Evolutionary conservation across 208 protist species (phyloP).

Genomic region (Herpetomonas samuelpessoai): DNA sequence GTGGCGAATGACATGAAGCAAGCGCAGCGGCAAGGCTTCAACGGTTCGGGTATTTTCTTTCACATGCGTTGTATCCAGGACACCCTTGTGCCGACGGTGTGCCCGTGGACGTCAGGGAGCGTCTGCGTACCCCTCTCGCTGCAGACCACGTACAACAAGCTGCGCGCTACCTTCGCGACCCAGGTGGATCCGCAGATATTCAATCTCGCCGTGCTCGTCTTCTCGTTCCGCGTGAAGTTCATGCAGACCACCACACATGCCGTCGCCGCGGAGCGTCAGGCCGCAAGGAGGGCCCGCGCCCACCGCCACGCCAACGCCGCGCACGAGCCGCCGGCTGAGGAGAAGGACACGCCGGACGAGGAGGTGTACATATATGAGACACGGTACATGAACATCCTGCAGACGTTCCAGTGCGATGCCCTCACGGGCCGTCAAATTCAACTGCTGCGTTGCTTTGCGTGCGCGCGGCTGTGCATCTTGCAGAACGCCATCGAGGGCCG

Average conservation of each 20-base stretch:
- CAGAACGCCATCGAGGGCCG: slow-evolving; percentile 50
- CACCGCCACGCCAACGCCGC: neutral
- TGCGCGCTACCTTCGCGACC: slow-evolving; percentile 59
- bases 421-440: slow-evolving; percentile 60
- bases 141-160: slow-evolving; percentile 50
- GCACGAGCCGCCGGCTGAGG: neutral
- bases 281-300: no score
- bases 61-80: slow-evolving; percentile 54
- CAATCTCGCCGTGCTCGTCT: slow-evolving; percentile 62
- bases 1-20: slow-evolving; percentile 43
- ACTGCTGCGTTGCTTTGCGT: slow-evolving; percentile 69
- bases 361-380: slow-evolving; percentile 30
- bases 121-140: slow-evolving; percentile 68
- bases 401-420: slow-evolving; percentile 44
- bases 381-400: slow-evolving; percentile 39
- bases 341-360: neutral
- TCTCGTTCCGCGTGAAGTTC: slow-evolving; percentile 45
- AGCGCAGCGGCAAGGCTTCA: slow-evolving; percentile 44
- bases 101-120: slow-evolving; percentile 46
- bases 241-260: slow-evolving; percentile 8
- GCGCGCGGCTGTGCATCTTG: slow-evolving; percentile 57
- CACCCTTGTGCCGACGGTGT: slow-evolving; percentile 57
- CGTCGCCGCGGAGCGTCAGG: neutral
- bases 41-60: slow-evolving; percentile 68
- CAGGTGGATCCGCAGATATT: slow-evolving; percentile 54